Conservation (phyloP, 495 filamentous ascomycete species). For the Oidiodendron maius region DNA sequence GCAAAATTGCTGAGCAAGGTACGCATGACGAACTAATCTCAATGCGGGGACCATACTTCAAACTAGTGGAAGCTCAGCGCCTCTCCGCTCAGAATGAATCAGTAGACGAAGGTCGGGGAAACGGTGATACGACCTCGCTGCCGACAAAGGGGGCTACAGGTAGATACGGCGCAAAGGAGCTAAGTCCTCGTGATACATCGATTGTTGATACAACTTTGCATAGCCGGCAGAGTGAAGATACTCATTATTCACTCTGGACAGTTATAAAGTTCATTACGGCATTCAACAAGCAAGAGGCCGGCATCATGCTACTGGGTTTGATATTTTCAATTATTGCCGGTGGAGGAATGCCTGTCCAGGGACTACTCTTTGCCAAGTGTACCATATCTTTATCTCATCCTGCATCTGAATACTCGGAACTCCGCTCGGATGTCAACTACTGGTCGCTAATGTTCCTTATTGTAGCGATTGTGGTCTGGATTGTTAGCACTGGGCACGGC, state of each 20-base stretch:
- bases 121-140: background rate
- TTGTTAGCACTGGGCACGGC: conserved; percentile 34
- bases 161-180: background rate
- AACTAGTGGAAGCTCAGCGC: conserved; percentile 6
- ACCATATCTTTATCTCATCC: conserved; percentile 5
- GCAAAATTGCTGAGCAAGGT: conserved; percentile 51
- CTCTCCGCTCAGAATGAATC: background rate
- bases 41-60: conserved; percentile 27
- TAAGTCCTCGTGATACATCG: background rate
- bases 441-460: conserved; percentile 40
- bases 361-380: conserved; percentile 3
- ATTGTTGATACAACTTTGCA: background rate
- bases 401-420: conserved; percentile 1
- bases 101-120: no score
- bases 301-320: conserved; percentile 67
- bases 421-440: conserved; percentile 13
- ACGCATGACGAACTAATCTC: conserved; percentile 43
- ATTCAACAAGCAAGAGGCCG: conserved; percentile 72
- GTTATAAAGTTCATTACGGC: conserved; percentile 72
- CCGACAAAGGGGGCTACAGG: background rate
- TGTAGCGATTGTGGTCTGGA: conserved; percentile 31
- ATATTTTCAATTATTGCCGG: conserved; percentile 71
- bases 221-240: no score
- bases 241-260: conserved; percentile 56
- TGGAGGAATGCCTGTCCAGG: conserved; percentile 73